These are phyloP conservation scores for Lasiodiplodia theobromae DNA, from an alignment of 2,329 filamentous ascomycete species.

Conservation along the genomic window DNA sequence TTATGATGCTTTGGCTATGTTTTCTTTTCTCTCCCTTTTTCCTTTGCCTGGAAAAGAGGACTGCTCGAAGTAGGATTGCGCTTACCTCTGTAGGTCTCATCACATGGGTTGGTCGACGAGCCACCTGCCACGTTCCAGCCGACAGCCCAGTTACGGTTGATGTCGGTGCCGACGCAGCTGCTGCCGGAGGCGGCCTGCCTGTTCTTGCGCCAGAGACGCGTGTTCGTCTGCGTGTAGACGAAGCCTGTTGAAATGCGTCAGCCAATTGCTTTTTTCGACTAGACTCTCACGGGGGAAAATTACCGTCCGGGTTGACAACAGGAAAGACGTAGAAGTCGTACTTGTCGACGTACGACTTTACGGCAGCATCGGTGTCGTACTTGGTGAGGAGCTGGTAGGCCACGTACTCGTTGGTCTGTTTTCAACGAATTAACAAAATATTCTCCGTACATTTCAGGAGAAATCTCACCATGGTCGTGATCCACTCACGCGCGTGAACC, in stretches of 20 bases:
- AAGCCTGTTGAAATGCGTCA: constrained; percentile 37
- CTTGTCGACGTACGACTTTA: constrained; percentile 59
- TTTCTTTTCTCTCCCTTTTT: background rate
- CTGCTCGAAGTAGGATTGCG: constrained; percentile 51
- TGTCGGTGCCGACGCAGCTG: constrained; percentile 47
- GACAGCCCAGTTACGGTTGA: constrained; percentile 50
- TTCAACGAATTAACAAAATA: background rate
- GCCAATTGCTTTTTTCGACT: constrained; percentile 13
- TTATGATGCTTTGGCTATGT: too few relatives aligned
- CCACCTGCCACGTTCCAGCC: constrained; percentile 44
- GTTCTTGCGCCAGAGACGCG: constrained; percentile 51
- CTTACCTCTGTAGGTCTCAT: constrained; percentile 38
- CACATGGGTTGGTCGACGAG: constrained; percentile 46
- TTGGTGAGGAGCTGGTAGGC: constrained; percentile 47
- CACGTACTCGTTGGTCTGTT: constrained; percentile 40
- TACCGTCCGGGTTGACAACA: constrained; percentile 49
- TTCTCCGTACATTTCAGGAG: too few relatives aligned
- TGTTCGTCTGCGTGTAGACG: constrained; percentile 46
- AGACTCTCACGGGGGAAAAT: constrained; percentile 57
- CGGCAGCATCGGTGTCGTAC: constrained; percentile 41
- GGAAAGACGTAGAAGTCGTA: constrained; percentile 70
- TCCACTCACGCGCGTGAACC: constrained; percentile 49
- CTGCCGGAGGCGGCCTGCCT: constrained; percentile 40
- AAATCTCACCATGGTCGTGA: constrained; percentile 40
- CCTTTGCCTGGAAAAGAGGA: too few relatives aligned